phyloP scores from a whole-genome alignment of 164 flowering plant genomes.

The Vitis rupestris region DNA sequence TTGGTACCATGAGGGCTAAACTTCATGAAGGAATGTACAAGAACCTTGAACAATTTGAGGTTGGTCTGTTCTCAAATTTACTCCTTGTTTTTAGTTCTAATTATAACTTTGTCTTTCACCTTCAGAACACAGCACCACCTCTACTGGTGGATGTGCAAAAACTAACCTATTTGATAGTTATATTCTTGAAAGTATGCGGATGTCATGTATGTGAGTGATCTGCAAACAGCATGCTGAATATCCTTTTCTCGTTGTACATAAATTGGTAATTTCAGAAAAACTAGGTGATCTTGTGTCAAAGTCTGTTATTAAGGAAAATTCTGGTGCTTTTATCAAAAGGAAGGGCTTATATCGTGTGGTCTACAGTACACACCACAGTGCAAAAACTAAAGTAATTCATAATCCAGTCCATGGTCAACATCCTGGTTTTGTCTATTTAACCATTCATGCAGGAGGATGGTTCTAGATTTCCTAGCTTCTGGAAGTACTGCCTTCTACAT shows the following conservation, averaged over 20 bases:
- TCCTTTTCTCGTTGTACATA: neutral
- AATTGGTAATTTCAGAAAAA: neutral
- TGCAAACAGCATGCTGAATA: neutral
- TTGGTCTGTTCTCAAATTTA: slow-evolving; percentile 18
- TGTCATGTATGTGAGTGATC: neutral
- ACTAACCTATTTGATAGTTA: neutral
- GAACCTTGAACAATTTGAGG: slow-evolving; percentile 71
- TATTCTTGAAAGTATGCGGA: neutral
- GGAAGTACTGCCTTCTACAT: neutral
- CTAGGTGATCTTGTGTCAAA: neutral
- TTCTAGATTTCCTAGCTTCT: neutral
- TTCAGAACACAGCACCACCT: no score
- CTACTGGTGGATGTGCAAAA: neutral
- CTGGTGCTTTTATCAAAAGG: no score
- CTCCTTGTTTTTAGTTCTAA: neutral
- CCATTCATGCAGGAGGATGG: neutral
- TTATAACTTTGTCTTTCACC: neutral
- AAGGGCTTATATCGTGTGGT: neutral
- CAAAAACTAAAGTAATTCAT: no score
- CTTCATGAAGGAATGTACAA: slow-evolving; percentile 73
- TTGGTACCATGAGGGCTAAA: slow-evolving; percentile 81
- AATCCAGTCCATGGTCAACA: no score
- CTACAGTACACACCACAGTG: no score
- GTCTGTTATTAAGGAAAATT: no score
- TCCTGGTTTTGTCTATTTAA: neutral